Evolutionary conservation across 1,284 basidiomycete genomes (phyloP), one percentile per base, ranked within the genome.

Genomic region (Fomitopsis pinicola): DNA sequence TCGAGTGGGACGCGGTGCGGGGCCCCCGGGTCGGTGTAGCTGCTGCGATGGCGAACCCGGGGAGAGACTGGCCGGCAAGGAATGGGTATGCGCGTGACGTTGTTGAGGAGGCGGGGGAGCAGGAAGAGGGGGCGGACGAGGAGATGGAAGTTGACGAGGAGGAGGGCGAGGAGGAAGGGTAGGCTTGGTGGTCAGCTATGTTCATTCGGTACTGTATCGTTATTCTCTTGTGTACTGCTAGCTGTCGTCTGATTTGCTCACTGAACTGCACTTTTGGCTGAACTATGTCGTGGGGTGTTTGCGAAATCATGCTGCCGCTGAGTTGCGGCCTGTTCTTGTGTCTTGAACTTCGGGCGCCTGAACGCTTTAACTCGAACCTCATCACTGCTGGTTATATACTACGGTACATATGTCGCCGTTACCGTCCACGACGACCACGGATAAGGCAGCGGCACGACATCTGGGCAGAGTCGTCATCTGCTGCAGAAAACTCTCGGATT

Each of bases 101-200:
- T 63, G 48, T 28, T 50, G 48, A 33, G 28, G 48, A 48, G 9
- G 64, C 63, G 2, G 68, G 64, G 44, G 66, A 67, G 44, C 66
- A 67, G 45, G 64, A 66, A 64, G 66, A 66, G 22, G 59, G 63
- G 33, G 65, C 65, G 33, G 57, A 58, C 33, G 66, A 66, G 30
- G 63, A 68, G 57, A 66, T 64, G n/a, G 64, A 62, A 26, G 63
- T 63, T 30, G 65, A 63, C 17, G 62, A 66, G 10, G 58, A 58
- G 56, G 52, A 55, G 26, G 58, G 40, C 26, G 40, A 42, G 30
- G 33, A 42, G 15, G 35, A 42, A 15, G 53, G 53, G 17, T 22
- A 48, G 50, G 17, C 26, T 8, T 38, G 36, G 15, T 35, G 33
- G 3, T 19, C 26, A 12, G 17, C 22, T 55, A 19, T 30, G 50